Base-by-base conservation (phyloP, 1,284 basidiomycete genomes). In the Cutaneotrichosporon arboriforme region DNA sequence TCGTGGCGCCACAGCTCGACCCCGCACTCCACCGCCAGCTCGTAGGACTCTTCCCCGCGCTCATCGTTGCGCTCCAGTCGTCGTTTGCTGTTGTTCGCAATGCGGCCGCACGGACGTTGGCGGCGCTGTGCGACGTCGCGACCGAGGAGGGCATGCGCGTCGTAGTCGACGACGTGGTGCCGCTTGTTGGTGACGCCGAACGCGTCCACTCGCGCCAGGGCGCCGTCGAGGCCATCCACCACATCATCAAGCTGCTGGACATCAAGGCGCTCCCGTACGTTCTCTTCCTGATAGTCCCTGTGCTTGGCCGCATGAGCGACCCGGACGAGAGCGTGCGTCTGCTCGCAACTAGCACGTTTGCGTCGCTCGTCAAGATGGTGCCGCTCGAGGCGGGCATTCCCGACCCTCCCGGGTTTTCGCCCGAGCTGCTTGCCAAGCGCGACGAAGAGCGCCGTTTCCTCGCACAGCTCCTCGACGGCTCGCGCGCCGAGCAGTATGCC, bases 331-430 rank as follows among this genome's bases (percentile, higher is more conserved):
- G 89, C 57, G 86, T 96, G 44, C 86, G 96, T 18, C 83, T 94
- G 36, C 84, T 91, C 5, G 87, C 96, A 0, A 97, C 96, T 8
- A 92, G 92, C 67, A 96, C 93, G 0, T 99, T 99, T 70, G 96
- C 96, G 0, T 88, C 90, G 2, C 78, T 99, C n/a, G 89, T 99
- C 63, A 97, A 98, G 79, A 94, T 99, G 87, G 91, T 98, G 7
- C 96, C 96, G 4, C 81, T 99, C 1, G 96, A 98, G 88, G 88
- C 90, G 59, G 96, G 94, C 49, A 79, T 98, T 34, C 94, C 94
- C 7, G 91, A 97, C 70, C 96, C 96, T 34, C 85, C 86, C 12
- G 88, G 88, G 15, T 97, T 99, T 77, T 85, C 96, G 0, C 81
- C 85, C 44, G 91, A 93, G 53, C 78, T 98, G n/a, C 77, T 98